A percentile compares a stretch with the other conserved stretches of the same genome.
phyloP scores from a whole-genome alignment of 148 eudicot species.

The Vaccinium vitisidaea region DNA sequence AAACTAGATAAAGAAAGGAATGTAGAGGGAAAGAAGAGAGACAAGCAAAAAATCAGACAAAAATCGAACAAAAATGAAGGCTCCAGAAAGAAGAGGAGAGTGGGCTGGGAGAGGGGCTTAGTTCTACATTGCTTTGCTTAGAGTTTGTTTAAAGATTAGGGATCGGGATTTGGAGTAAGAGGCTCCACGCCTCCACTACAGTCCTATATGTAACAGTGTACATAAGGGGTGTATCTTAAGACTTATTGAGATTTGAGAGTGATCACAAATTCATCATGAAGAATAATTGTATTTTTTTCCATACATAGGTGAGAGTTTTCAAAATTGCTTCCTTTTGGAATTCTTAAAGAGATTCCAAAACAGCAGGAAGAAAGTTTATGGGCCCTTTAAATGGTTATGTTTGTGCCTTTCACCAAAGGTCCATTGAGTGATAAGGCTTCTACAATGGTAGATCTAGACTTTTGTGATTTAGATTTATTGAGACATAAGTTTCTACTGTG shows the following conservation, averaged over 20 bases:
- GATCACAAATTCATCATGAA: neutral
- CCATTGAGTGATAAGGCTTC: neutral
- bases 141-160: neutral
- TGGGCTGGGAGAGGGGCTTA: neutral
- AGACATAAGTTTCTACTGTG: neutral
- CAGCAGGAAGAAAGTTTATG: neutral
- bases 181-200: neutral
- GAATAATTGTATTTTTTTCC: neutral
- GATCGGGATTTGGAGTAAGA: neutral
- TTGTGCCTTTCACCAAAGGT: neutral
- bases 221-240: neutral
- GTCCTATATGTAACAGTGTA: neutral
- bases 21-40: neutral
- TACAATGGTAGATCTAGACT: neutral
- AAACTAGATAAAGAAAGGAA: neutral
- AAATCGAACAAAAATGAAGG: neutral
- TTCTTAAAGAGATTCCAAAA: neutral
- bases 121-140: neutral
- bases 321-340: neutral
- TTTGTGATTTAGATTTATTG: constrained; percentile 4
- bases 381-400: neutral
- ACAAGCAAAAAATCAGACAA: neutral
- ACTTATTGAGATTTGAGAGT: neutral
- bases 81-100: neutral
- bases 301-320: neutral